Conservation (phyloP, 2,329 filamentous ascomycete genomes). For the Fusarium clavum region DNA sequence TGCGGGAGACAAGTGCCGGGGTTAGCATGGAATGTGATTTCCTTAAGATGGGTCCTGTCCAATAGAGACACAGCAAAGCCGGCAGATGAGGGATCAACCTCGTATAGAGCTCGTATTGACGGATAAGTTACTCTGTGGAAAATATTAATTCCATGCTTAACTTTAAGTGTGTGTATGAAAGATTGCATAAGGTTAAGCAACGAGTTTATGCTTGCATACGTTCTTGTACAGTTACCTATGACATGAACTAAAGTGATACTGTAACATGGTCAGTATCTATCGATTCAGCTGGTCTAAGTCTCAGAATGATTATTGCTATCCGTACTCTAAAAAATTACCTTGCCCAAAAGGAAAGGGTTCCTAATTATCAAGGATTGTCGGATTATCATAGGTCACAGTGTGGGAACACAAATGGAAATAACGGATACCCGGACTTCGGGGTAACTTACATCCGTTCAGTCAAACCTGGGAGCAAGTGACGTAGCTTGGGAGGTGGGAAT, state of each 20-base stretch:
- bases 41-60: fast-evolving
- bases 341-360: neutral
- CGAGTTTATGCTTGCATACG: fast-evolving
- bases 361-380: neutral
- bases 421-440: neutral
- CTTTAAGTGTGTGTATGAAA: neutral
- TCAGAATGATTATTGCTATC: neutral
- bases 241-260: neutral
- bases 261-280: neutral
- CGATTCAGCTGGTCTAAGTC: neutral
- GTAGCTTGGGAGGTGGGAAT: neutral
- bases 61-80: neutral
- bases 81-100: neutral
- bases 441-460: neutral
- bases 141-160: neutral
- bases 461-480: neutral
- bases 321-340: neutral
- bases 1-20: neutral
- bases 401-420: neutral
- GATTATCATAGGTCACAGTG: no score
- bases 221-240: neutral
- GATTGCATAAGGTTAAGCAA: neutral
- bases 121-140: neutral
- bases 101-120: neutral
- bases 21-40: neutral